Base-by-base conservation (phyloP, 352 stramenopile genomes). In the Pythium brachiatum region DNA sequence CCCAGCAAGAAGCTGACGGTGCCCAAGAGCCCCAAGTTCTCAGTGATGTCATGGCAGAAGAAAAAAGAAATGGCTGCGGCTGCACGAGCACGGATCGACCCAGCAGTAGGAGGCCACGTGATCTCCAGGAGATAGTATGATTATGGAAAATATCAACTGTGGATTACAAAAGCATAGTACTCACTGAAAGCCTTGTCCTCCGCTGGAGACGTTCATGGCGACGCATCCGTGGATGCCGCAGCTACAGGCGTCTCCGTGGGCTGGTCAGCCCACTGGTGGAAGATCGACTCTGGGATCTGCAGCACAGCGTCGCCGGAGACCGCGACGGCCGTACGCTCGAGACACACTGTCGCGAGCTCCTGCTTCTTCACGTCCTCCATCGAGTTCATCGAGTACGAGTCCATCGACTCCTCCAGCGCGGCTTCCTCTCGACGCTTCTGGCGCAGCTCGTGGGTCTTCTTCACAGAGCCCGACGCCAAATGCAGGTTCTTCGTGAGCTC, bases 41-140 rank as follows among this genome's bases (percentile, higher is more conserved):
- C 83, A 0, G 73, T 93, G 48, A 93, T 93, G 83, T 93, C 83
- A 18, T 93, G 83, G 83, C 83, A 93, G 54, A 91, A 91, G 70
- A 90, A 87, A 53, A 73, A 64, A 18, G 58, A 65, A 26, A 29
- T 60, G 4, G 8, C 21, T 23, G 32, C 58, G 7, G 39, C 13
- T 34, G 54, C 16, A 57, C 7, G 29, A 18, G 21, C 44, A 47
- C 21, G 12, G 2, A 25, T 46, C 6, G 36, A 53, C 29, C 36
- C 39, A 44, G 18, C 27, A 15, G 39, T 13, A 29, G 39, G 54
- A n/a, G 38, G 16, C 31, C 7, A 62, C n/a, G 20, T 44, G 7
- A 26, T 66, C 26, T 27, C 50, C 11, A 55, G 50, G 60, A 21
- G 59, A 29, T 54, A 38, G 27, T 18, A 32, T 23, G 29, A 43